These are phyloP conservation scores for Zymoseptoria pseudotritici DNA, from an alignment of 2,329 filamentous ascomycete genomes.

Conservation along the genomic window DNA sequence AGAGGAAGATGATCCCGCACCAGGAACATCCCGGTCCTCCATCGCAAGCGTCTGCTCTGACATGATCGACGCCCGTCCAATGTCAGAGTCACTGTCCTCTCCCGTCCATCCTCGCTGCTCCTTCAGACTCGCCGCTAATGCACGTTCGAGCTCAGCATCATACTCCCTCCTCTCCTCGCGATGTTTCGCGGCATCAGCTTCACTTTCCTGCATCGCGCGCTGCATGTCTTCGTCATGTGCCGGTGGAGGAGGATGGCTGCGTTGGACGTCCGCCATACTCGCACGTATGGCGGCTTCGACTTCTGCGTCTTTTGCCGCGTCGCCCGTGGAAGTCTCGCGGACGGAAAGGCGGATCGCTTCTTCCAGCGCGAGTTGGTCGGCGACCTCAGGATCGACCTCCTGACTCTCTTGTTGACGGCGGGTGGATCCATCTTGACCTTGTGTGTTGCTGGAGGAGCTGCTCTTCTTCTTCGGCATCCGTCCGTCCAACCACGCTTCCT, in stretches of 20 bases:
- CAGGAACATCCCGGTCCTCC: constrained; percentile 1
- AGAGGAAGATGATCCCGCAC: constrained; percentile 5
- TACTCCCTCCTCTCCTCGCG: constrained; percentile 31
- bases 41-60: constrained; percentile 10
- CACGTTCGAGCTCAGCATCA: constrained; percentile 38
- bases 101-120: constrained; percentile 31
- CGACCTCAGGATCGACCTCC: constrained; percentile 20
- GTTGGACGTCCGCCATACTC: constrained; percentile 55
- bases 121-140: constrained; percentile 37
- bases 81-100: constrained; percentile 6
- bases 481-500: constrained; percentile 13
- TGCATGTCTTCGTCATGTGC: constrained; percentile 41
- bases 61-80: neutral
- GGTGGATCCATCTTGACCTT: neutral
- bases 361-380: constrained; percentile 58
- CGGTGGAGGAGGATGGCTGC: constrained; percentile 25
- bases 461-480: constrained; percentile 9
- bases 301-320: constrained; percentile 60
- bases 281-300: constrained; percentile 69
- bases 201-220: constrained; percentile 45
- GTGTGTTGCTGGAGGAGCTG: constrained; percentile 7
- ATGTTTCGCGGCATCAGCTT: constrained; percentile 30
- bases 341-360: constrained; percentile 65
- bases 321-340: constrained; percentile 60
- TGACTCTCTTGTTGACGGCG: neutral